phyloP scores from a whole-genome alignment of 768 basidiomycete genomes.

The Cystobasidium onofrii region DNA sequence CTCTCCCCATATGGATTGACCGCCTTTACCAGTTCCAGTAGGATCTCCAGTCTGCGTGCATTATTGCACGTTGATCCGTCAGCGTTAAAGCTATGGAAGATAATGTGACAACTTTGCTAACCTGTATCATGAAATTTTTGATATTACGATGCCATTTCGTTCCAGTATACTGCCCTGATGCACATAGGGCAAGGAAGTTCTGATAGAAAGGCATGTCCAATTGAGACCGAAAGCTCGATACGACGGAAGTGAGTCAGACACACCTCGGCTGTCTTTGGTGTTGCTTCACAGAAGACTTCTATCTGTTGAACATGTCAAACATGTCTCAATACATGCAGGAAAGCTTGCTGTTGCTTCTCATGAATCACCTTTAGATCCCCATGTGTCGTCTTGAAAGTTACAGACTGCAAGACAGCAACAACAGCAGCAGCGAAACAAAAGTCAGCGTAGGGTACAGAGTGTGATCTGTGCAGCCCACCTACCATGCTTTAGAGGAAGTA shows the following conservation, averaged over 20 bases:
- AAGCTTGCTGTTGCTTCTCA: not conserved
- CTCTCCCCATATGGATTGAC: slow-evolving; percentile 91
- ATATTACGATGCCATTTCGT: slow-evolving; percentile 57
- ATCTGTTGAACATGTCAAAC: slow-evolving; percentile 53
- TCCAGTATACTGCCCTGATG: slow-evolving; percentile 52
- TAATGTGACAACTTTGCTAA: slow-evolving; percentile 39
- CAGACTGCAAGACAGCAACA: slow-evolving; percentile 53
- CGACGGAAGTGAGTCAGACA: too few relatives aligned
- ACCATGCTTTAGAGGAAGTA: too few relatives aligned
- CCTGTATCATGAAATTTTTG: slow-evolving; percentile 87
- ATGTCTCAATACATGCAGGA: not conserved
- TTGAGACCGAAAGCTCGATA: too few relatives aligned
- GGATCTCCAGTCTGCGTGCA: slow-evolving; percentile 64
- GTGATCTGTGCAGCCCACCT: not conserved
- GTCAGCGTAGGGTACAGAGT: not conserved
- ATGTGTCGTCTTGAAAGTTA: slow-evolving; percentile 85
- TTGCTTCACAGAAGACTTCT: slow-evolving; percentile 93
- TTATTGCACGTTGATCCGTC: too few relatives aligned
- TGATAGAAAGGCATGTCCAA: too few relatives aligned
- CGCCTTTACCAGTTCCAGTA: slow-evolving; percentile 82
- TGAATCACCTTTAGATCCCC: slow-evolving; percentile 78
- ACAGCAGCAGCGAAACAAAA: not conserved
- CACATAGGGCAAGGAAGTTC: slow-evolving; percentile 94
- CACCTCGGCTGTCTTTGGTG: slow-evolving; percentile 90
- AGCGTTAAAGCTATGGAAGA: too few relatives aligned